Percentiles rank a stretch among this genome's conserved stretches.
phyloP scores from a whole-genome alignment of 352 stramenopile genomes.

The Pythium vanterpoolii region DNA sequence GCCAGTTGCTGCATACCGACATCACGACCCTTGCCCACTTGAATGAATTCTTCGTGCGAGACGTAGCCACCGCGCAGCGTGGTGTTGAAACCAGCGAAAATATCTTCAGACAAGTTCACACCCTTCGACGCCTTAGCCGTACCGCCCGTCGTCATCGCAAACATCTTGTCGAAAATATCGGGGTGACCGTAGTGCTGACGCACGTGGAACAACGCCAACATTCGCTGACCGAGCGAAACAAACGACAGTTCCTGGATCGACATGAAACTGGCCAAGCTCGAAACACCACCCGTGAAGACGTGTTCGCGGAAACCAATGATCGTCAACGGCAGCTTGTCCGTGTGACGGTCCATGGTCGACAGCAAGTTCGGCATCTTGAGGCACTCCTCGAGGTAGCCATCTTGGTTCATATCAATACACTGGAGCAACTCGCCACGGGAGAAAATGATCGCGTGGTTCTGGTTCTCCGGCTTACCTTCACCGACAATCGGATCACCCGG shows the following conservation, averaged over 20 bases:
- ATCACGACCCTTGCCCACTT: conserved; percentile 97
- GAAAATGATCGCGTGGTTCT: conserved; percentile 89
- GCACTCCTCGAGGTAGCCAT: conserved; percentile 78
- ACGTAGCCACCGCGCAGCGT: conserved; percentile 71
- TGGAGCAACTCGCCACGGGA: conserved; percentile 81
- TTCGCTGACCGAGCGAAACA: conserved; percentile 78
- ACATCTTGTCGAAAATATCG: conserved; percentile 87
- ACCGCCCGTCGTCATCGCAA: conserved; percentile 76
- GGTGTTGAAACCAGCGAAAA: conserved; percentile 86
- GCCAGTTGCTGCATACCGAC: conserved; percentile 99
- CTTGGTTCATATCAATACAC: conserved; percentile 92
- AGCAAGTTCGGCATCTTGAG: conserved; percentile 83
- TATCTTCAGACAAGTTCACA: conserved; percentile 87
- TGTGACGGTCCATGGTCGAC: conserved; percentile 71
- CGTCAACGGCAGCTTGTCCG: conserved; percentile 63
- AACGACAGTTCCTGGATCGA: conserved; percentile 85
- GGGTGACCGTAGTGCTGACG: conserved; percentile 86
- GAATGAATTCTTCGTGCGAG: conserved; percentile 83
- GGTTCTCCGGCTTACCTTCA: conserved; percentile 88
- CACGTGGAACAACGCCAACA: conserved; percentile 73
- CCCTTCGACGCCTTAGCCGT: conserved; percentile 83
- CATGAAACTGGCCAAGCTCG: conserved; percentile 85
- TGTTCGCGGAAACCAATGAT: conserved; percentile 88
- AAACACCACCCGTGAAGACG: conserved; percentile 81
- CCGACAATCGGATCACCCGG: conserved; percentile 81